phyloP scores from a whole-genome alignment of 2,329 filamentous ascomycete genomes.

The Cladosporium sp. region DNA sequence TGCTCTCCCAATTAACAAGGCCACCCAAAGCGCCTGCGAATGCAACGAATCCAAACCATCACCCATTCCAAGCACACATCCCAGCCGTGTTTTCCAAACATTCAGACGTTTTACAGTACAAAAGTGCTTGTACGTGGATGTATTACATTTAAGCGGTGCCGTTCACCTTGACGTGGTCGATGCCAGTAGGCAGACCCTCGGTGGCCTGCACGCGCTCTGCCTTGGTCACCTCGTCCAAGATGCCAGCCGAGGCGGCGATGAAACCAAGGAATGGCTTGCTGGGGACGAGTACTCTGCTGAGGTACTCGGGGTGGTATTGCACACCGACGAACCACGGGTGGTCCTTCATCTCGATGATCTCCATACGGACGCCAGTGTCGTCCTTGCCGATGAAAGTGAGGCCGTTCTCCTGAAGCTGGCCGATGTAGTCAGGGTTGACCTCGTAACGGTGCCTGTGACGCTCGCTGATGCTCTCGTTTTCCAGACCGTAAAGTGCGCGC shows the following conservation, averaged over 20 bases:
- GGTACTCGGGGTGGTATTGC: constrained; percentile 86
- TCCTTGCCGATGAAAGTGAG: constrained; percentile 76
- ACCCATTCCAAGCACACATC: no score
- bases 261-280: constrained; percentile 78
- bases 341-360: constrained; percentile 74
- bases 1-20: not conserved
- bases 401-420: constrained; percentile 62
- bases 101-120: not conserved
- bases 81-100: not conserved
- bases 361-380: constrained; percentile 72
- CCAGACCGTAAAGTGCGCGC: constrained; percentile 63
- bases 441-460: constrained; percentile 87
- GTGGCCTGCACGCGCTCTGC: not conserved
- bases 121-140: not conserved
- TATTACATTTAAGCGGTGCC: not conserved
- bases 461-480: constrained; percentile 51
- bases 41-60: not conserved
- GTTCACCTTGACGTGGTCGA: constrained; percentile 6
- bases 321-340: constrained; percentile 83
- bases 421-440: constrained; percentile 76
- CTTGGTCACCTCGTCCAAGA: constrained; percentile 48
- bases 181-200: not conserved
- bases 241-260: constrained; percentile 69
- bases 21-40: not conserved
- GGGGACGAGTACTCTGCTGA: constrained; percentile 68